A percentile compares a stretch with the other conserved stretches of the same genome.
Conservation (phyloP, 768 basidiomycete genomes). For the Leccinum pellstonianum region DNA sequence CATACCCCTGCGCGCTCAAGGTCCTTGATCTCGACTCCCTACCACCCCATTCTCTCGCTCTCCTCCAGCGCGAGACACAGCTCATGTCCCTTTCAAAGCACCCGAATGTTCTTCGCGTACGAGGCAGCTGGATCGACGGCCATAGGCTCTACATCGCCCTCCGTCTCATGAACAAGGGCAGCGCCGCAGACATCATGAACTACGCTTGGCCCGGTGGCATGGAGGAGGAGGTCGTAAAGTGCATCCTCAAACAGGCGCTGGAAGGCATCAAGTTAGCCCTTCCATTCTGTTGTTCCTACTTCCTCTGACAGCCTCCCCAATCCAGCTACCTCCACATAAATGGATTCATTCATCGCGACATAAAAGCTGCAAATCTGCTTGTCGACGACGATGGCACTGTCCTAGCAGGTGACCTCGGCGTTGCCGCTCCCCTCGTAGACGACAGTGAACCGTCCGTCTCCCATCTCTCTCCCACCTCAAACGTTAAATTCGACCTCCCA, state of each 20-base stretch:
- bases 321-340: constrained; percentile 82
- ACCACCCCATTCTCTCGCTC: constrained; percentile 64
- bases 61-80: constrained; percentile 82
- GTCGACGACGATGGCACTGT: constrained; percentile 90
- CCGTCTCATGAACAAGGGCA: constrained; percentile 87
- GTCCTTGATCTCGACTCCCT: constrained; percentile 85
- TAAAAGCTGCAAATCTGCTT: constrained; percentile 93
- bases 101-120: constrained; percentile 89
- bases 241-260: constrained; percentile 81
- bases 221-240: constrained; percentile 85
- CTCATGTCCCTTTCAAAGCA: constrained; percentile 92
- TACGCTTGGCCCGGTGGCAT: constrained; percentile 88
- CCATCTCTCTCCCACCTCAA: constrained; percentile 26
- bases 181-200: constrained; percentile 79
- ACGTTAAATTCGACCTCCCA: constrained; percentile 37
- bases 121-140: constrained; percentile 85
- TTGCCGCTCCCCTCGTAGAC: constrained; percentile 80
- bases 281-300: background rate
- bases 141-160: constrained; percentile 84
- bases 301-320: constrained; percentile 8
- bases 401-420: constrained; percentile 88
- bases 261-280: constrained; percentile 79
- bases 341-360: constrained; percentile 88
- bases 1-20: constrained; percentile 77
- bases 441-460: constrained; percentile 46